Percentiles rank a stretch among this genome's conserved stretches.
These are phyloP conservation scores for Cystoderma amianthinum DNA, from an alignment of 768 basidiomycete genomes.

Conservation along the genomic window DNA sequence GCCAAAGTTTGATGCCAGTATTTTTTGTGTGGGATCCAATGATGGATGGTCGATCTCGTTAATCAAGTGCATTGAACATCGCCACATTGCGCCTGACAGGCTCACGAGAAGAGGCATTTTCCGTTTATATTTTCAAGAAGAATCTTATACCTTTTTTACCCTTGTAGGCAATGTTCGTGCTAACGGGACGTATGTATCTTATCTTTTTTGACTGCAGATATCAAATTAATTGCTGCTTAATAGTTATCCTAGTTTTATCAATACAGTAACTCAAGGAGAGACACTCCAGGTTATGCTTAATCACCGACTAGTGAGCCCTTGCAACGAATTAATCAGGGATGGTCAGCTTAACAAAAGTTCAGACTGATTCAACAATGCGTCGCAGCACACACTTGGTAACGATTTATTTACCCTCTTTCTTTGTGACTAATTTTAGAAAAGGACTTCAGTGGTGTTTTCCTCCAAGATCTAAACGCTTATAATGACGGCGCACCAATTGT, in stretches of 20 bases:
- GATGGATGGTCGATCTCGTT: no score
- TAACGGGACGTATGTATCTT: conserved; percentile 13
- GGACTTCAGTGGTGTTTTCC: conserved; percentile 22
- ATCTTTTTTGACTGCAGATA: neutral
- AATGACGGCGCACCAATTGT: conserved; percentile 32
- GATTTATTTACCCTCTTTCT: neutral
- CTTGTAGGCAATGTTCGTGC: conserved; percentile 14
- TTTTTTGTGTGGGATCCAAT: no score
- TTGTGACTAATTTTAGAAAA: conserved; percentile 2
- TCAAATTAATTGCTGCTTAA: no score
- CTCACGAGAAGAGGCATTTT: conserved; percentile 15
- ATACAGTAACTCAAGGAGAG: conserved; percentile 34
- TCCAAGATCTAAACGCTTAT: conserved; percentile 11
- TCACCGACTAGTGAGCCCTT: conserved; percentile 27
- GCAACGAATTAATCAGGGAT: neutral
- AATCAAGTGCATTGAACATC: conserved; percentile 30
- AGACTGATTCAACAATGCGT: conserved; percentile 23
- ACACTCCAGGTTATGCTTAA: conserved; percentile 34
- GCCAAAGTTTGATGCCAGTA: no score
- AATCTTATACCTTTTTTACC: neutral
- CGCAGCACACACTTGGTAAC: conserved; percentile 18
- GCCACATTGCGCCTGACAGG: conserved; percentile 36
- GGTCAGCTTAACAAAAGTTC: neutral
- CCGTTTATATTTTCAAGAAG: neutral
- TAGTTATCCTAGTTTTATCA: conserved; percentile 39